Base-by-base conservation (phyloP, 306 rosid genomes). In the Sesbania bispinosa region DNA sequence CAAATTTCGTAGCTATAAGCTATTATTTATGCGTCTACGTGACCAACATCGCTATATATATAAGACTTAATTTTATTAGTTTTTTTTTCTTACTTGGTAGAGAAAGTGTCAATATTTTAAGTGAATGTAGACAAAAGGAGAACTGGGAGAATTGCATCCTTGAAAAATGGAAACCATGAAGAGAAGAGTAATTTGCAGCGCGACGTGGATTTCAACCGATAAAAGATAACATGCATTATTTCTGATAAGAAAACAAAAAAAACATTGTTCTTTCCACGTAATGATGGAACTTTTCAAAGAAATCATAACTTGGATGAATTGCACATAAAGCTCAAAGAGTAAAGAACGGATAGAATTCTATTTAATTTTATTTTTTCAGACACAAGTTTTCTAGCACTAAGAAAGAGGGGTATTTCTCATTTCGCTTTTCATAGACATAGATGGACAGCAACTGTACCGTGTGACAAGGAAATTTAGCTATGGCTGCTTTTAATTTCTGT, bases 231-330 rank as follows among this genome's bases (percentile, higher is more conserved):
- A 57, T 72, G 77, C 30, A 62, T 35, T 69, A 42, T 77, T 36
- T 81, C 7, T 52, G 29, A 29, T 16, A 30, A 64, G 14, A 18
- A 62, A 20, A 14, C 1, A 48, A 52, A 43, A n/a, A 2, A 16
- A 62, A 27, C 14, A 24, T 47, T 14, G 64, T 47, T 79, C 74
- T 82, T 69, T 79, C 79, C 83, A 76, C 73, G 74, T 73, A 68
- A 69, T 82, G 82, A 76, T 79, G 69, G 23, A 83, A 79, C 89
- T 68, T 85, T 82, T 72, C 69, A 67, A 75, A 58, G 77, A 61
- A 76, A 78, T 78, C 62, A 84, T 71, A 76, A 54, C 66, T 70
- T 67, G 63, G 47, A 66, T 59, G 77, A 78, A 77, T 69, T 30
- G 51, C 62, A 60, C 66, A 69, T 58, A 76, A 60, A 79, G 76